Percentiles rank a stretch among this genome's conserved stretches.
These are phyloP conservation scores for Russula dissimulans DNA, from an alignment of 768 basidiomycete genomes.

Conservation along the genomic window DNA sequence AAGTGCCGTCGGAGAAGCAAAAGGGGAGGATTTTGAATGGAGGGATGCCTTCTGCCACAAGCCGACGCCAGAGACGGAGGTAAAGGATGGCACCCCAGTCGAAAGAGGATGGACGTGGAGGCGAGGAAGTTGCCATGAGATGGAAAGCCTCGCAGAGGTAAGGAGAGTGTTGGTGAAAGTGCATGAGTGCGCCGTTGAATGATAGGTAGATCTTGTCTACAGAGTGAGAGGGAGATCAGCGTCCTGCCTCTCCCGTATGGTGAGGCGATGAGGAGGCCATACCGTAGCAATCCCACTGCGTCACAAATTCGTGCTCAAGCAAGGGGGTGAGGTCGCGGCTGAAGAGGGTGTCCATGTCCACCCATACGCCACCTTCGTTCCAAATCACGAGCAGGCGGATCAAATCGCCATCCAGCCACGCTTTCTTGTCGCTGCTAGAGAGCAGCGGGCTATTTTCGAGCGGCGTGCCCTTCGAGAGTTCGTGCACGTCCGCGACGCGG, in stretches of 20 bases:
- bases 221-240: neutral
- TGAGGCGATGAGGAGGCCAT: constrained; percentile 21
- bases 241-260: too few relatives aligned
- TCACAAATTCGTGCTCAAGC: constrained; percentile 91
- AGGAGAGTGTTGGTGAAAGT: constrained; percentile 82
- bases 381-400: constrained; percentile 83
- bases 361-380: constrained; percentile 89
- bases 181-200: constrained; percentile 92
- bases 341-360: constrained; percentile 94
- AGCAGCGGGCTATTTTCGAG: constrained; percentile 60
- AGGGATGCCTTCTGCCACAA: constrained; percentile 58
- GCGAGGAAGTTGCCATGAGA: constrained; percentile 53
- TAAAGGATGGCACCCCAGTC: constrained; percentile 95
- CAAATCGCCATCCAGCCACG: constrained; percentile 93
- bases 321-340: constrained; percentile 82
- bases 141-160: constrained; percentile 97
- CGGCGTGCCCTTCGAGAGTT: constrained; percentile 65
- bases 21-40: constrained; percentile 93
- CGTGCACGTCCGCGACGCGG: constrained; percentile 54
- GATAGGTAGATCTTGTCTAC: constrained; percentile 17
- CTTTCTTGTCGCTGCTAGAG: constrained; percentile 57
- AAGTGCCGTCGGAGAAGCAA: constrained; percentile 88
- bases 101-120: constrained; percentile 70
- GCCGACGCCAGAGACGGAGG: constrained; percentile 80
- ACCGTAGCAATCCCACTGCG: constrained; percentile 99